A percentile compares a stretch with the other conserved stretches of the same genome.
Conservation (phyloP, 2,329 filamentous ascomycete genomes). For the Penicillium hesseltinei region DNA sequence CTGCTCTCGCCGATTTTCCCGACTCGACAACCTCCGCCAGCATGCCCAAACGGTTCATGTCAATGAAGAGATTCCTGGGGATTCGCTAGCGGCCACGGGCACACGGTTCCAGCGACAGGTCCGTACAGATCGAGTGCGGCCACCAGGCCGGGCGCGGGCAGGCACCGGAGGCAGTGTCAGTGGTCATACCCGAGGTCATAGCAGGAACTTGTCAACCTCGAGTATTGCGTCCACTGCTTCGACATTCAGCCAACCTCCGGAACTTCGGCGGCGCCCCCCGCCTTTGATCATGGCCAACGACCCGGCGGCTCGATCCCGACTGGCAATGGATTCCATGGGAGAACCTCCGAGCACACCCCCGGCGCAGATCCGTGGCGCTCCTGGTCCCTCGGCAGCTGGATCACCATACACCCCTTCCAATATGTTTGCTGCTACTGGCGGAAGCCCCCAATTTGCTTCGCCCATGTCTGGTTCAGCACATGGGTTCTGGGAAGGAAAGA, state of each 20-base stretch:
- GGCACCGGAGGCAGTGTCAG: slow-evolving; percentile 73
- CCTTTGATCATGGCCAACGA: slow-evolving; percentile 81
- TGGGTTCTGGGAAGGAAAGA: slow-evolving; percentile 69
- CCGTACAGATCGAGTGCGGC: slow-evolving; percentile 77
- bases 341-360: slow-evolving; percentile 65
- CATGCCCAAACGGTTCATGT: slow-evolving; percentile 97
- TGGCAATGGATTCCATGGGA: slow-evolving; percentile 63
- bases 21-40: slow-evolving; percentile 90
- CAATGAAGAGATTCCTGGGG: slow-evolving; percentile 92
- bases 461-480: slow-evolving; percentile 68
- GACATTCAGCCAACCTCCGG: slow-evolving; percentile 61
- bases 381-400: slow-evolving; percentile 67
- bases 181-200: slow-evolving; percentile 73
- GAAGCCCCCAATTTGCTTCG: slow-evolving; percentile 78
- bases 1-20: slow-evolving; percentile 87
- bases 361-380: slow-evolving; percentile 62
- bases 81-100: slow-evolving; percentile 88
- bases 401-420: slow-evolving; percentile 81
- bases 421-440: slow-evolving; percentile 71
- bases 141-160: slow-evolving; percentile 70
- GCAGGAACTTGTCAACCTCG: slow-evolving; percentile 79
- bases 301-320: slow-evolving; percentile 56
- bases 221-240: slow-evolving; percentile 77
- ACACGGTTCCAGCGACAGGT: slow-evolving; percentile 92
- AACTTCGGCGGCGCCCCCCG: slow-evolving; percentile 70